Base-by-base conservation (phyloP, 768 basidiomycete genomes). In the Lactarius pseudohatsudake region DNA sequence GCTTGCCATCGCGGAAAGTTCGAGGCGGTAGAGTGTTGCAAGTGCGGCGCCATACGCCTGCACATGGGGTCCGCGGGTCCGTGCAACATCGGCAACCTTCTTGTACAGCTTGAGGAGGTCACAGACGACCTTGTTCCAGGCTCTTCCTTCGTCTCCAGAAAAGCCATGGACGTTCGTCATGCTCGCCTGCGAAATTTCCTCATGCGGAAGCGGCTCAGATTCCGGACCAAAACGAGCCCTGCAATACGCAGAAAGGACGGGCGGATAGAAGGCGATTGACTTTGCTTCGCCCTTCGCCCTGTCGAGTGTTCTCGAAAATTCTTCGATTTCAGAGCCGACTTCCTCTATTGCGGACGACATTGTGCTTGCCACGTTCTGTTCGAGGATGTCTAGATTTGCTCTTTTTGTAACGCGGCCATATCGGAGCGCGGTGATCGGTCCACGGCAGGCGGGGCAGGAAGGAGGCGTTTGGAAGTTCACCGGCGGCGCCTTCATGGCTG, bases 321-420 rank as follows among this genome's bases (percentile, higher is more conserved):
- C 13, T 40, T 56, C 40, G 20, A 76, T 62, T 15, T 43, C 59
- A 8, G 56, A 41, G 34, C 59, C 62, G 40, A 70, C 59, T 3
- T 61, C 38, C 13, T 70, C 70, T 16, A 76, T 70, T 2, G 65
- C 40, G 15, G 60, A 58, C 1, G 76, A 73, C 75, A 77, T 75
- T 3, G 59, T 73, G 40, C 73, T 75, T 0, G 78, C 77, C 1
- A 78, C 72, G 34, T 79, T 78, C 50, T 75, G 78, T 60, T 79
- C 79, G 1, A 78, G 69, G 38, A 79, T 72, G 58, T 79, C 79
- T 7, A 81, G 71, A 18, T 72, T 73, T 0, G 78, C 76, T 22
- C 78, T 72, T 65, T 79, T 81, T 30, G 72, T 72, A 22, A 74
- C 66, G 0, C 79, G 76, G 11, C 76, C 75, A 69, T 80, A 79